Conservation (phyloP, 805 yeast genomes). For the Pichia nanzhaoensis region DNA sequence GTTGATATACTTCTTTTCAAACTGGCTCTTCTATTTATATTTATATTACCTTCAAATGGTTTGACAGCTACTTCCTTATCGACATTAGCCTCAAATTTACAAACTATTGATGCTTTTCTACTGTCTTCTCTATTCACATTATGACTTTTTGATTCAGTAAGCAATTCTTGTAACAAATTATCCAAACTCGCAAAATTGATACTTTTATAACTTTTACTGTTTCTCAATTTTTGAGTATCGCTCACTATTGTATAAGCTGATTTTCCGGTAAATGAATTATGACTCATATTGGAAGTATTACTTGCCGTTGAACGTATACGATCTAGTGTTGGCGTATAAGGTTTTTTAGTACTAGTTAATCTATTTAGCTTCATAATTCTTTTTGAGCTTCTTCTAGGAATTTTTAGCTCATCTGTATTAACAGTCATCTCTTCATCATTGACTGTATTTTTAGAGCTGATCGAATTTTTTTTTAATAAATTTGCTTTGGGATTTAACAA, state of each 20-base stretch:
- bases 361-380: conserved; percentile 4
- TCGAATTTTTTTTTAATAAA: neutral
- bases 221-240: neutral
- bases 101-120: neutral
- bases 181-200: conserved; percentile 8
- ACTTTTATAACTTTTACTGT: conserved; percentile 2
- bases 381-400: conserved; percentile 15
- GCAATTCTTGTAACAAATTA: conserved; percentile 4
- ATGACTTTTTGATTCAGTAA: neutral
- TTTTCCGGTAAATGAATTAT: neutral
- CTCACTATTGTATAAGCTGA: conserved; percentile 3
- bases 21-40: neutral
- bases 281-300: neutral
- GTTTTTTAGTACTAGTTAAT: no score
- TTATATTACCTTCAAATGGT: neutral
- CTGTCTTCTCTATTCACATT: neutral
- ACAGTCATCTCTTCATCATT: neutral
- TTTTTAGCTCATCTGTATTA: conserved; percentile 1
- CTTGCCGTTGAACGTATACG: neutral
- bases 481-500: neutral
- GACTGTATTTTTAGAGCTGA: neutral
- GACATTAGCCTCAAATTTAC: neutral
- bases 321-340: neutral
- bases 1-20: conserved; percentile 3
- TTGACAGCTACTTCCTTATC: neutral